These are phyloP conservation scores for barrel medic (Medicago truncatula) DNA, from an alignment of 306 rosid genomes.

Conservation along the genomic window MtrunA17r5.0-ANR NC_053042.1:34342001-34342500, in stretches of 20 bases:
- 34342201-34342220: neutral
- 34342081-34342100: neutral
- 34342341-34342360: constrained; percentile 13
- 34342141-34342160: neutral
- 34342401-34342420: neutral
- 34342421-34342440: neutral
- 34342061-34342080: neutral
- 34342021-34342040: neutral
- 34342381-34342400: neutral
- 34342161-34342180: neutral
- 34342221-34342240: neutral
- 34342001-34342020: neutral
- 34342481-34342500: constrained; percentile 18
- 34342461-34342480: constrained; percentile 16
- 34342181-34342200: neutral
- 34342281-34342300: no score
- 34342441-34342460: constrained; percentile 14
- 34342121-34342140: neutral
- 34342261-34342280: neutral
- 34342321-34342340: neutral
- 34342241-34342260: neutral
- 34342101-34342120: neutral
- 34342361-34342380: constrained; percentile 6
- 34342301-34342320: neutral
- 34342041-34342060: neutral